These are phyloP conservation scores for Phytophthora cryptogea DNA, from an alignment of 352 stramenopile genomes.

Conservation along the genomic window DNA sequence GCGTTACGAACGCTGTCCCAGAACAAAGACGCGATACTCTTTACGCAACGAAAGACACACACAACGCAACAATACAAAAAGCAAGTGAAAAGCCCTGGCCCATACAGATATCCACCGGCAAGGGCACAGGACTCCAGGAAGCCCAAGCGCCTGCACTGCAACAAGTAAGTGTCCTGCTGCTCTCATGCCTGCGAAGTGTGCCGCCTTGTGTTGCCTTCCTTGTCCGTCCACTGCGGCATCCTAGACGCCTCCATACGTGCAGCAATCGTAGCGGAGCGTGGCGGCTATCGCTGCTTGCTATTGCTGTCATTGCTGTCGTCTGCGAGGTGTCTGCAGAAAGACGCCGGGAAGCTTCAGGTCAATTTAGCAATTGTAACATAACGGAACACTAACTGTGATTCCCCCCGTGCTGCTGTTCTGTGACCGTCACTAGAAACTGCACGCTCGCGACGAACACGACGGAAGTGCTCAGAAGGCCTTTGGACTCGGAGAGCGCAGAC, in stretches of 20 bases:
- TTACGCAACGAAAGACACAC: conserved; percentile 26
- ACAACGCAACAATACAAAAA: conserved; percentile 40
- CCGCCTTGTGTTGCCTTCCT: not conserved
- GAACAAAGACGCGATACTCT: not conserved
- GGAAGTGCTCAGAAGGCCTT: conserved; percentile 17
- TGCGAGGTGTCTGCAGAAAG: too few species aligned
- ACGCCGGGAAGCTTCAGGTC: too few species aligned
- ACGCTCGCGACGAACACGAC: conserved; percentile 8
- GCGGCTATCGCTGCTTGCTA: not conserved
- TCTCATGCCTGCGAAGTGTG: not conserved
- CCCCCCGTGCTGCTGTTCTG: not conserved
- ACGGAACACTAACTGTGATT: conserved; percentile 21
- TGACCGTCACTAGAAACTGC: conserved; percentile 15
- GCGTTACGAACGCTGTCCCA: not conserved
- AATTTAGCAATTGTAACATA: conserved; percentile 2
- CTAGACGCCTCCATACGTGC: not conserved
- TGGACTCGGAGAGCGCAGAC: not conserved
- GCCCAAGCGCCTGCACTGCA: not conserved
- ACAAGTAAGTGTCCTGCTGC: not conserved
- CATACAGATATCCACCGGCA: conserved; percentile 20
- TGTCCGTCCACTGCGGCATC: not conserved
- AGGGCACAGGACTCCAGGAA: conserved; percentile 8
- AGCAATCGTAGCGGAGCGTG: not conserved
- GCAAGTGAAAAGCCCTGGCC: conserved; percentile 9
- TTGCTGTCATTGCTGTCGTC: not conserved